Evolutionary conservation across 805 yeast species (phyloP).

Genomic region (Yamadazyma kitorensis): DNA sequence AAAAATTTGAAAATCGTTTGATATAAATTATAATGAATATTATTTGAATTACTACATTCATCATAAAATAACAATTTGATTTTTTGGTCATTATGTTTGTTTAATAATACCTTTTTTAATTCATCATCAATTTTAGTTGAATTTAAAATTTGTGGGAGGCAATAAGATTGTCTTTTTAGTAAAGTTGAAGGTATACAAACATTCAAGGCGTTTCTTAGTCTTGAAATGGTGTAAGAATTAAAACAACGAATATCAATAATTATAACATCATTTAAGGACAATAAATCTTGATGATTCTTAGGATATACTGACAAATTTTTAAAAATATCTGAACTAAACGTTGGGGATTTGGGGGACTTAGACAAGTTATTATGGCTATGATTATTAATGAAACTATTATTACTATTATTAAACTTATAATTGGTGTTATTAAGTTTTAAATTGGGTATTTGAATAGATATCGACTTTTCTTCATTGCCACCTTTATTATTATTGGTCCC

Average conservation of each 20-base stretch:
- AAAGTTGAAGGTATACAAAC: constrained; percentile 45
- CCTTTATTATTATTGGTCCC: neutral
- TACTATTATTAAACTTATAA: no score
- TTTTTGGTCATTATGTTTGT: constrained; percentile 14
- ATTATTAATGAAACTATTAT: no score
- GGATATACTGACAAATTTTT: constrained; percentile 2
- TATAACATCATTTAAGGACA: constrained; percentile 8
- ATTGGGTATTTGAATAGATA: constrained; percentile 3
- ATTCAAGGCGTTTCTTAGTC: constrained; percentile 31
- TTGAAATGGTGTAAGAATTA: constrained; percentile 29
- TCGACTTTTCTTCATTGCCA: constrained; percentile 1
- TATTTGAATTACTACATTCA: constrained; percentile 18
- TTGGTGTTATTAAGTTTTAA: no score
- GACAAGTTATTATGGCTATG: neutral
- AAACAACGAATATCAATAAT: constrained; percentile 40
- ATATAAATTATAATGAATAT: constrained; percentile 25
- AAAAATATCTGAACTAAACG: constrained; percentile 2
- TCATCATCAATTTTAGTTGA: constrained; percentile 25
- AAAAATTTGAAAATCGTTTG: constrained; percentile 34
- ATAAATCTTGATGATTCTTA: neutral
- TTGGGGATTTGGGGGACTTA: constrained; percentile 7
- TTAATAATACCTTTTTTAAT: constrained; percentile 17
- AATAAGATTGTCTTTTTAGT: constrained; percentile 35
- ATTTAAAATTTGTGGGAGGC: constrained; percentile 29
- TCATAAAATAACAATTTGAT: constrained; percentile 36